Base-by-base conservation (phyloP, 768 basidiomycete species). In the Panus rudis region DNA sequence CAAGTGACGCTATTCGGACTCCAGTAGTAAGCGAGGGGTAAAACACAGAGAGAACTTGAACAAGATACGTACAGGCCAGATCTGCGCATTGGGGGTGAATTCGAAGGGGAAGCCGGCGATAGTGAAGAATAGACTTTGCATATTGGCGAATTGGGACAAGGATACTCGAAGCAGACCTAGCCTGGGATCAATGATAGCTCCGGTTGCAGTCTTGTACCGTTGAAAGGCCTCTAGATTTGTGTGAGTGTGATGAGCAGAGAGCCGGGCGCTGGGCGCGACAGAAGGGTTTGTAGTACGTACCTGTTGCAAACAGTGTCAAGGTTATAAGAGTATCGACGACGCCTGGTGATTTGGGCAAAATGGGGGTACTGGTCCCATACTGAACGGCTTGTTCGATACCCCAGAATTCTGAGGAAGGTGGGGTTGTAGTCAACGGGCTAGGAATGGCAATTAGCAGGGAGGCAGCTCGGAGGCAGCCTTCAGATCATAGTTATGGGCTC, bases 311-410 rank as follows among this genome's bases (percentile, higher is more conserved):
- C 37, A 60, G 50, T 23, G 57, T 46, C 32, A 68, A 55, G 6
- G 63, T 62, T 10, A 63, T 67, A 42, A 62, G 64, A 10, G 64
- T 65, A 46, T 68, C 63, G 49, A 66, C 55, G 31, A 66, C 61
- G 12, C 65, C 65, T 11, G 62, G 50, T 1, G 54, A 55, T 7
- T 34, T 46, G 19, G 39, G 31, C 22, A 66, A 47, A 33, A 66
- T 61, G 19, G 31, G 30, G 6, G 51, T 53, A 11, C 40, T 46
- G n/a, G 45, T 21, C 24, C 62, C 62, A 30, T 58, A 63, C 4
- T 23, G 37, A 42, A 66, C 58, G 14, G 52, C 50, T 46, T 65
- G 49, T 41, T 67, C 38, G 41, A 66, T 61, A 7, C 66, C 66
- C 58, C 60, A 67, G 48, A 47, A 67, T 10, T n/a, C 6, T 28